Conservation (phyloP, 208 protist species). For the Leishmania guyanensis region DNA sequence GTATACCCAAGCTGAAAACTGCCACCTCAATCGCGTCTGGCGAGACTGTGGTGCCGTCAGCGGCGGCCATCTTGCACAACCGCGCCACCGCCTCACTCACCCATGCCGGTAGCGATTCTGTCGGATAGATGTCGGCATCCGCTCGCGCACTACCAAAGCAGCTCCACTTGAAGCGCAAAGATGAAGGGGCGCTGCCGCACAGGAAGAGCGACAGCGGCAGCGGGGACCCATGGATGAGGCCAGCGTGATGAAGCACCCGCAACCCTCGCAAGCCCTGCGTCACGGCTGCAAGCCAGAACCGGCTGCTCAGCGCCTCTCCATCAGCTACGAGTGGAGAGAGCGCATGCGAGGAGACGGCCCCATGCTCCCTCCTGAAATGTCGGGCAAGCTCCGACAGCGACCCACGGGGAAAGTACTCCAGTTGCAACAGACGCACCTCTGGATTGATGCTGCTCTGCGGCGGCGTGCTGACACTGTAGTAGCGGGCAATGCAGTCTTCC, state of each 20-base stretch:
- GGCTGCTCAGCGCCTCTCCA: not conserved
- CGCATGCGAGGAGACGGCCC: not conserved
- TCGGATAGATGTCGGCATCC: conserved; percentile 34
- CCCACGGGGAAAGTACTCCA: conserved; percentile 69
- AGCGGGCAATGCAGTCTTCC: conserved; percentile 49
- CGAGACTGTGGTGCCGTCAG: not conserved
- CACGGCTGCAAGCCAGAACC: conserved; percentile 39
- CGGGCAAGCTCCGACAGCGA: conserved; percentile 48
- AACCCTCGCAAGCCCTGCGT: conserved; percentile 48
- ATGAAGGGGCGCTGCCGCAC: conserved; percentile 13
- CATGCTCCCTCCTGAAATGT: not conserved
- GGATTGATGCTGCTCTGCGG: conserved; percentile 14
- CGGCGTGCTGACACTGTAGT: conserved; percentile 40
- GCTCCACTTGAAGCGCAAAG: conserved; percentile 44
- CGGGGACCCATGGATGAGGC: conserved; percentile 63
- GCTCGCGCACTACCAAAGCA: conserved; percentile 59
- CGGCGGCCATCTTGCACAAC: conserved; percentile 4
- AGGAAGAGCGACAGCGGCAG: conserved; percentile 51
- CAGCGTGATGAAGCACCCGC: conserved; percentile 43
- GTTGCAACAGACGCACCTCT: conserved; percentile 55
- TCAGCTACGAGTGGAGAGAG: no score
- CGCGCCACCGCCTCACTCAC: conserved; percentile 11
- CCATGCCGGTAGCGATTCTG: conserved; percentile 23
- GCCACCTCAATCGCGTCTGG: conserved; percentile 19
- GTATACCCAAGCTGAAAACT: conserved; percentile 23